Evolutionary conservation across 2,329 filamentous ascomycete species (phyloP).

Genomic region (Colletotrichum theobromicola): DNA sequence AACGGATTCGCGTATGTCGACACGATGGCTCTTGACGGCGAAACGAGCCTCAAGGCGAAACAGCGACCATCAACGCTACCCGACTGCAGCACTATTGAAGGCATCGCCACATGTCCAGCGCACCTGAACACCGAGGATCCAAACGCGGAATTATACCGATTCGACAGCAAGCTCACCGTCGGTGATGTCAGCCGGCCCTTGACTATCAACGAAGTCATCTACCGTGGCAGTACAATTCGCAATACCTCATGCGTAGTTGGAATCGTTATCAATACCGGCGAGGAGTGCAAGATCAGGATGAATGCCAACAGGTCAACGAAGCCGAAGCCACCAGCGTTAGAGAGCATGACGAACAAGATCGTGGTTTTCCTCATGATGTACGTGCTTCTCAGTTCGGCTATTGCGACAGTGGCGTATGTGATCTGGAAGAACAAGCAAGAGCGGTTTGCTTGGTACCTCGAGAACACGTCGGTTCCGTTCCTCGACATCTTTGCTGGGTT

Average conservation of each 20-base stretch:
- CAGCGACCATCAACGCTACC: conserved; percentile 67
- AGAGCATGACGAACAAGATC: conserved; percentile 77
- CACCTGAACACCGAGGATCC: conserved; percentile 77
- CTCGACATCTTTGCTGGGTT: conserved; percentile 86
- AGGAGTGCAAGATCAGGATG: conserved; percentile 92
- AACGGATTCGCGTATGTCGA: conserved; percentile 83
- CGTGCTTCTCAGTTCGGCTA: conserved; percentile 78
- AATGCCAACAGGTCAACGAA: conserved; percentile 87
- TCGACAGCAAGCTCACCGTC: conserved; percentile 71
- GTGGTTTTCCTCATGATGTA: conserved; percentile 82
- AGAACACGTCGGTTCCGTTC: conserved; percentile 71
- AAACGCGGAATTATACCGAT: conserved; percentile 78
- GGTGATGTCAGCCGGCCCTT: conserved; percentile 67
- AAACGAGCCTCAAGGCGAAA: conserved; percentile 82
- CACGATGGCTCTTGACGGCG: conserved; percentile 83
- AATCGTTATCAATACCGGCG: conserved; percentile 85
- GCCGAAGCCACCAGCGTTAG: conserved; percentile 81
- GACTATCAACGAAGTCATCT: conserved; percentile 82
- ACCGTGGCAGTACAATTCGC: conserved; percentile 82
- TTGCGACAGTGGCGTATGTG: conserved; percentile 83
- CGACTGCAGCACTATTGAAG: conserved; percentile 57
- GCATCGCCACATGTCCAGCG: conserved; percentile 60
- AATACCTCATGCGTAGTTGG: conserved; percentile 79
- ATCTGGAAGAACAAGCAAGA: conserved; percentile 76
- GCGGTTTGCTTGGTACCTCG: conserved; percentile 76